These are phyloP conservation scores for Nitzschia sp. DNA, from an alignment of 108 stramenopile species.

Conservation along the genomic window DNA sequence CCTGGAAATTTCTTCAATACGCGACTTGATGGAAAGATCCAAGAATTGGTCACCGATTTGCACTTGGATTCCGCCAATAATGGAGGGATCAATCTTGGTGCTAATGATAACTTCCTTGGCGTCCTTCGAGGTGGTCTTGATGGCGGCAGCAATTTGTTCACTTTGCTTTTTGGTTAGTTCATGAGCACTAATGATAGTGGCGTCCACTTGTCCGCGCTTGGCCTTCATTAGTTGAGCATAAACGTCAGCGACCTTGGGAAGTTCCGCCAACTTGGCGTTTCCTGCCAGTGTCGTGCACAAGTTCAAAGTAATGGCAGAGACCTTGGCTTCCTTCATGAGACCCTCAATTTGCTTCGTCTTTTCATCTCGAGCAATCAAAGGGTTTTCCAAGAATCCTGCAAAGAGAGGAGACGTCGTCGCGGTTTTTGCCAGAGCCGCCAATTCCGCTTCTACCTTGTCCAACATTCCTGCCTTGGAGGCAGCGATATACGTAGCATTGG, in stretches of 20 bases:
- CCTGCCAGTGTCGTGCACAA: slow-evolving; percentile 92
- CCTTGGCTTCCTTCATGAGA: slow-evolving; percentile 63
- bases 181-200: slow-evolving; percentile 90
- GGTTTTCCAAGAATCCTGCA: slow-evolving; percentile 83
- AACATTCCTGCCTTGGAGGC: slow-evolving; percentile 84
- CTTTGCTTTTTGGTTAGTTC: slow-evolving; percentile 65
- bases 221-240: slow-evolving; percentile 91
- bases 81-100: slow-evolving; percentile 83
- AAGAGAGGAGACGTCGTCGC: slow-evolving; percentile 62
- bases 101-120: slow-evolving; percentile 84
- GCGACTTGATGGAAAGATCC: slow-evolving; percentile 91
- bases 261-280: slow-evolving; percentile 87
- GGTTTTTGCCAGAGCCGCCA: slow-evolving; percentile 72
- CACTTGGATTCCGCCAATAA: slow-evolving; percentile 95
- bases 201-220: slow-evolving; percentile 93
- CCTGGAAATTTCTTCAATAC: slow-evolving; percentile 86
- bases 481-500: slow-evolving; percentile 94
- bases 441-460: slow-evolving; percentile 86
- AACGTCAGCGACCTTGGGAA: slow-evolving; percentile 72
- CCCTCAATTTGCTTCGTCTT: slow-evolving; percentile 69
- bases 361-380: slow-evolving; percentile 80
- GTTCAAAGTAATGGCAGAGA: slow-evolving; percentile 78
- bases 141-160: slow-evolving; percentile 78
- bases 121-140: slow-evolving; percentile 70
- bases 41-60: slow-evolving; percentile 98